Evolutionary conservation across 805 yeast species (phyloP), one percentile per base, ranked within the genome.

Genomic region (Yamadazyma akitaensis): DNA sequence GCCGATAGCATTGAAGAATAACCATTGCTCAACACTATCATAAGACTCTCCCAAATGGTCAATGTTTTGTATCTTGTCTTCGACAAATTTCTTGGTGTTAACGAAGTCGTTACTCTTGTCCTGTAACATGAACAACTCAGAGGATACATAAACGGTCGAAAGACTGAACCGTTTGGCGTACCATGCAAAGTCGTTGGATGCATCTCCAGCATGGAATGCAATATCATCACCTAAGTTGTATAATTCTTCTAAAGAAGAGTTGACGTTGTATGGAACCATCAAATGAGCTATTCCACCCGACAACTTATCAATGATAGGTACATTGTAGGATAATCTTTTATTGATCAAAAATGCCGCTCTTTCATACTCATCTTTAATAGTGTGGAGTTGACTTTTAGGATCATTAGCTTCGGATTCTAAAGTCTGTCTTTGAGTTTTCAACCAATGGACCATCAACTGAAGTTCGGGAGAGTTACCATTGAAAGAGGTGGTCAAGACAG

Each of bases 141-240:
- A 69, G 33, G 84, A 79, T 2, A 86, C 85, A 62, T 87, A 88
- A 2, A 85, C 76, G 1, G 85, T 73, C 19, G 87, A 77, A 13
- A 92, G 61, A 8, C 86, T 77, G 13, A 85, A 68, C 53, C 99
- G 73, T 60, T 90, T 87, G n/a, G 95, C 72, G 64, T 92, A 92
- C 99, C 99, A 92, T 3, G 88, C 85, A 61, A 86, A 83, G 63
- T 89, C 96, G 53, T 82, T 82, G 17, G 94, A 78, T 44, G 64
- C 59, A 60, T 91, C 97, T 10, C 91, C 94, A 0, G 96, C 82
- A 55, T 80, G 81, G 63, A 67, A 89, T 38, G 88, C 79, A 49
- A 92, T 74, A 60, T 94, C 98, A 66, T 92, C 98, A 11, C 89
- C 76, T 46, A 91, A 72, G 43, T 79, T 76, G 55, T 82, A 85